Evolutionary conservation across 2,329 filamentous ascomycete species (phyloP), one percentile per base, ranked within the genome.

Genomic region (Penicillium rolfsii): DNA sequence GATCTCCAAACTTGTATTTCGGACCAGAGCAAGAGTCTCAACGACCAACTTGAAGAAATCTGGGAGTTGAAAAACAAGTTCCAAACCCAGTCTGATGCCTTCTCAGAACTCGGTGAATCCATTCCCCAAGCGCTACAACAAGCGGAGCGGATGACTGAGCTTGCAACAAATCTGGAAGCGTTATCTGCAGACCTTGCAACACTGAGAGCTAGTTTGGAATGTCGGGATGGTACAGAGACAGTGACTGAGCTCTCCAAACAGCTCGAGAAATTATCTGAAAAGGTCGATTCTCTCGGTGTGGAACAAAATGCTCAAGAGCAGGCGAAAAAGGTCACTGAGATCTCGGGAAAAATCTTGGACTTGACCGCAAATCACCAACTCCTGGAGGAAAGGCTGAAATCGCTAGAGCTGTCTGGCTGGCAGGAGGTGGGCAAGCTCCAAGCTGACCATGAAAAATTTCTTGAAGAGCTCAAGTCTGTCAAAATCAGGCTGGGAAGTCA

Each of bases 41-140:
- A 22, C 1, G 48, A 35, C 16, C 45, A 56, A 14, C 52, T 55
- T n/a, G 38, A 52, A 9, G 49, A 53, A 33, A 45, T 55, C 24
- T 46, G 36, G 36, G 52, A 61, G 4, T 48, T 53, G 28, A 46
- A 57, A 43, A 60, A 46, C 50, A 55, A 55, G 35, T 49, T 61
- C n/a, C 19, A 56, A 6, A 52, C 60, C 14, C 60, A 53, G 4
- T 48, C 52, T 7, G 55, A 58, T 6, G 57, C 57, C 6, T 56
- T 62, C 16, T 30, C 58, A 30, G 46, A 49, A 48, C 38, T 62
- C 2, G 52, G 40, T 4, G 60, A 62, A 9, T 56, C 40, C 19
- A 57, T 26, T 46, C 49, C 26, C 28, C 35, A 56, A 5, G 43
- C 43, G n/a, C 30, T 35, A 16, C 40, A 28, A 26, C 43, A 56